phyloP scores from a whole-genome alignment of 768 basidiomycete species.

The Xerocomus spinulosus region DNA sequence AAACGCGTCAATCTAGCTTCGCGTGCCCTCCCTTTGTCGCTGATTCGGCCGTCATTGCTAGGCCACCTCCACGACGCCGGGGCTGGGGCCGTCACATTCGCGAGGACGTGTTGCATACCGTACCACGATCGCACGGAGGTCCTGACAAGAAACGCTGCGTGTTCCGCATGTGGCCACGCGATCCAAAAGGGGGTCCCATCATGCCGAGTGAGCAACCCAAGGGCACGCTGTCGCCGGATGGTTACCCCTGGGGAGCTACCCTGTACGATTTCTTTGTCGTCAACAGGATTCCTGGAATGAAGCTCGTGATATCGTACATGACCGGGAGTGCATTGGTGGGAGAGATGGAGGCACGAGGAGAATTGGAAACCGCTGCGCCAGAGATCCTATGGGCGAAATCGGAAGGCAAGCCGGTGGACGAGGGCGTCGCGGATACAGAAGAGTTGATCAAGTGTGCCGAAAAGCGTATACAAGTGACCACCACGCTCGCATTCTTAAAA shows the following conservation, averaged over 20 bases:
- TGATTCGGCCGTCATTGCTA: not conserved
- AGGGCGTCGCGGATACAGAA: constrained; percentile 14
- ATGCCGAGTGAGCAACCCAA: not conserved
- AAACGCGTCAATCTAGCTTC: too few species aligned
- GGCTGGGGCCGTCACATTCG: constrained; percentile 8
- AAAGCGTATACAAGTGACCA: not conserved
- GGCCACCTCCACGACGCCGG: not conserved
- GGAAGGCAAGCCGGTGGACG: constrained; percentile 19
- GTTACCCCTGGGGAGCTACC: constrained; percentile 24
- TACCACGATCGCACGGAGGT: not conserved
- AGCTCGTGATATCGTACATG: not conserved
- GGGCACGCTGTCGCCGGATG: constrained; percentile 20
- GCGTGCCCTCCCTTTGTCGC: too few species aligned
- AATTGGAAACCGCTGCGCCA: constrained; percentile 8
- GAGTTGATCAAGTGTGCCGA: constrained; percentile 14
- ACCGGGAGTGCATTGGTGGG: constrained; percentile 18
- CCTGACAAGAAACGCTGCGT: constrained; percentile 9
- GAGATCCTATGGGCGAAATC: constrained; percentile 22
- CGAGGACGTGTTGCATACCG: constrained; percentile 1
- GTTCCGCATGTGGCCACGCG: constrained; percentile 25
- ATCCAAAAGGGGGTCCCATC: constrained; percentile 14
- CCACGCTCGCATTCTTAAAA: not conserved
- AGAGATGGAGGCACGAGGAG: constrained; percentile 9
- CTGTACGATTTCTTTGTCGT: constrained; percentile 24
- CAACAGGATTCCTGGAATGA: not conserved